Conservation (phyloP, 2,329 filamentous ascomycete genomes). For the Fusarium newnesense region DNA sequence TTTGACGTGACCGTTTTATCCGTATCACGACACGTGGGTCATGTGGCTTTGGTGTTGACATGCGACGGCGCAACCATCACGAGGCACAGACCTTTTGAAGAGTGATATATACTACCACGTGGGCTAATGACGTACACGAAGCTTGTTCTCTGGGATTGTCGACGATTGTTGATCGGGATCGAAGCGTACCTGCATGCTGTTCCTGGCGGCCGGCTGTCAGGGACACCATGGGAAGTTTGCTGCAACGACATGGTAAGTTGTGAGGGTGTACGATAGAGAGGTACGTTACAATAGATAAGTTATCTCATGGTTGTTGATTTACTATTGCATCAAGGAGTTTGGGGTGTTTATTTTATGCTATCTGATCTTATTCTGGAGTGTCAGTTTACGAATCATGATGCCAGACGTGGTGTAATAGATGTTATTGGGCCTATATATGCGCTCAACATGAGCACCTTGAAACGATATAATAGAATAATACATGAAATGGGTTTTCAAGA, state of each 20-base stretch:
- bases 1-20: conserved; percentile 34
- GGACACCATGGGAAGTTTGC: conserved; percentile 28
- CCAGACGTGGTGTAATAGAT: neutral
- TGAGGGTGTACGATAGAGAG: neutral
- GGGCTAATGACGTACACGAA: conserved; percentile 30
- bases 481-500: too few relatives aligned
- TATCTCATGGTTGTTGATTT: neutral
- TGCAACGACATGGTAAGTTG: conserved; percentile 8
- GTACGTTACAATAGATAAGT: neutral
- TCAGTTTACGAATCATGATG: neutral
- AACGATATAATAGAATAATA: neutral
- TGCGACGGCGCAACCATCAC: conserved; percentile 38
- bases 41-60: conserved; percentile 42
- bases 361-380: neutral
- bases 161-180: conserved; percentile 14
- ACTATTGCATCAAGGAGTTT: neutral
- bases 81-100: conserved; percentile 14
- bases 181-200: conserved; percentile 34
- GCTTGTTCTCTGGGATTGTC: conserved; percentile 9
- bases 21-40: conserved; percentile 43
- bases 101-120: conserved; percentile 31
- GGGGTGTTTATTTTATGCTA: neutral
- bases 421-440: neutral
- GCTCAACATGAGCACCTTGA: neutral
- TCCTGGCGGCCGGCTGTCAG: conserved; percentile 30